Evolutionary conservation across 768 basidiomycete genomes (phyloP).

Genomic region (Boletus subparvulus): DNA sequence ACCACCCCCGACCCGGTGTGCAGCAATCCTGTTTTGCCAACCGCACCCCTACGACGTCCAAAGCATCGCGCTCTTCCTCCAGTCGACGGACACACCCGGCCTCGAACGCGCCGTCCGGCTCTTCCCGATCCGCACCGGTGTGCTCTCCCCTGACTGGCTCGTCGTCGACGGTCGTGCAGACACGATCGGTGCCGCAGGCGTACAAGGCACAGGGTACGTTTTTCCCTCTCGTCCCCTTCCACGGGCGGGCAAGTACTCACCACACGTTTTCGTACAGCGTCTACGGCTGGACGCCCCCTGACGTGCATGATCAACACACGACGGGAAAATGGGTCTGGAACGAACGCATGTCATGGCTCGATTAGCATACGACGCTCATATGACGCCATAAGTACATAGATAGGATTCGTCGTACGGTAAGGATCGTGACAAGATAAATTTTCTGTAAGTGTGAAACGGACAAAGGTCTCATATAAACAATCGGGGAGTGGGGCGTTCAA

Average conservation of each 20-base stretch:
- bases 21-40: conserved; percentile 62
- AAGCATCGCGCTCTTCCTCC: conserved; percentile 53
- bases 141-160: conserved; percentile 77
- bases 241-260: neutral
- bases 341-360: conserved; percentile 49
- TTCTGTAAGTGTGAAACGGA: conserved; percentile 2
- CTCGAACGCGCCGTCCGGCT: conserved; percentile 68
- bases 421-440: conserved; percentile 31
- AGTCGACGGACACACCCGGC: conserved; percentile 53
- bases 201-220: conserved; percentile 74
- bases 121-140: conserved; percentile 85
- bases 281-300: conserved; percentile 18
- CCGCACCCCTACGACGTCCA: conserved; percentile 24
- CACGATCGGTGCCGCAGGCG: conserved; percentile 64
- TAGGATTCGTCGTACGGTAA: conserved; percentile 28
- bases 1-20: neutral
- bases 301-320: conserved; percentile 23
- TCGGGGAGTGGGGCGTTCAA: conserved; percentile 5
- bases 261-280: conserved; percentile 13
- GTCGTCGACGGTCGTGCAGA: conserved; percentile 56
- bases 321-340: conserved; percentile 44
- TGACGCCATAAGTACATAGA: conserved; percentile 22
- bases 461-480: conserved; percentile 22
- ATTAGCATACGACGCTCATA: conserved; percentile 34
- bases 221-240: neutral